These are phyloP conservation scores for Septoria petroselini DNA, from an alignment of 2,329 filamentous ascomycete genomes.

Conservation along the genomic window DNA sequence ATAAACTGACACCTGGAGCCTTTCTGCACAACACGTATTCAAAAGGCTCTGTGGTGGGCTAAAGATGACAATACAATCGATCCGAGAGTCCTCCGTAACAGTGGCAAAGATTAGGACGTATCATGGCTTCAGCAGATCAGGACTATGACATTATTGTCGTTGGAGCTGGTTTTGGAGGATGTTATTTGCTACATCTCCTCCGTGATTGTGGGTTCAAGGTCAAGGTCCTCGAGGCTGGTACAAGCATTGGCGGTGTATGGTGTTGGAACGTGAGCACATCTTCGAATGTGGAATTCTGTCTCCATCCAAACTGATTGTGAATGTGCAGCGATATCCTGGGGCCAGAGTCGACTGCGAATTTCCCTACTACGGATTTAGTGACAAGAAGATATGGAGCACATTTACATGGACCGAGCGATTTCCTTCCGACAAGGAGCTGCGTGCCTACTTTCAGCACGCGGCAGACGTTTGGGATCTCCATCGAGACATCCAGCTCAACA, in stretches of 20 bases:
- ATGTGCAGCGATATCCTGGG: constrained; percentile 37
- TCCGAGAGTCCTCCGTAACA: no score
- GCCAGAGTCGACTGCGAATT: constrained; percentile 49
- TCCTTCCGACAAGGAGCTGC: constrained; percentile 44
- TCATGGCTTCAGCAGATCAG: no score
- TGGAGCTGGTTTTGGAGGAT: constrained; percentile 44
- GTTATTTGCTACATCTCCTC: constrained; percentile 40
- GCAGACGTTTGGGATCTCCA: constrained; percentile 55
- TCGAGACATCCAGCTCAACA: constrained; percentile 58
- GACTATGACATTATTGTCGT: constrained; percentile 37
- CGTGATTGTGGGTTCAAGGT: constrained; percentile 36
- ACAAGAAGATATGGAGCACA: constrained; percentile 47
- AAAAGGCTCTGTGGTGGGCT: no score
- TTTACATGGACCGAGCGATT: constrained; percentile 52
- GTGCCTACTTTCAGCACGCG: constrained; percentile 58
- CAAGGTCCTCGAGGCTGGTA: constrained; percentile 40
- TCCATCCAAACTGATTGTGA: background rate
- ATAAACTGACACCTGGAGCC: no score
- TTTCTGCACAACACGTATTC: no score
- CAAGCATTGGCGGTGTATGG: constrained; percentile 41
- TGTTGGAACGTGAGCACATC: constrained; percentile 39
- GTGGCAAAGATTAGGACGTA: no score
- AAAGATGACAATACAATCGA: no score
- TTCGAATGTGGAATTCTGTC: no score
- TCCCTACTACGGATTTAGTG: constrained; percentile 49